Conservation (phyloP, 2,329 filamentous ascomycete species). For the Pseudocercospora pini-densiflorae region DNA sequence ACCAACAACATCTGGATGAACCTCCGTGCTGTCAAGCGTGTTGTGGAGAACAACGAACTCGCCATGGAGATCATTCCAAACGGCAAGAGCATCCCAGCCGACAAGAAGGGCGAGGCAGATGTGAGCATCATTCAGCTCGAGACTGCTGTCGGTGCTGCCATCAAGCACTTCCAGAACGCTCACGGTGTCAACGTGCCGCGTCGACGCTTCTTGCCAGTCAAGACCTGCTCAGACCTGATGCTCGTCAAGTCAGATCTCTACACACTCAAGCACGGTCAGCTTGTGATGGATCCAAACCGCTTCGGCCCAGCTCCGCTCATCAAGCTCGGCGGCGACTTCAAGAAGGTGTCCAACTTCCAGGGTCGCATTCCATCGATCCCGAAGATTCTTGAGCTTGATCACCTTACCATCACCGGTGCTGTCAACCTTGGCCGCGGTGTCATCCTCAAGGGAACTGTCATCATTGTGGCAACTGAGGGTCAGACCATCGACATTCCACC, state of each 20-base stretch:
- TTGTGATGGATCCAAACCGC: constrained; percentile 93
- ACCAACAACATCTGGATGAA: constrained; percentile 99
- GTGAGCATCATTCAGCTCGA: constrained; percentile 97
- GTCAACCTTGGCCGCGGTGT: constrained; percentile 97
- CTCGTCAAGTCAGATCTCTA: constrained; percentile 99
- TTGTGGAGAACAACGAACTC: constrained; percentile 97
- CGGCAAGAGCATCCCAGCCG: constrained; percentile 96
- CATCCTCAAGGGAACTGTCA: constrained; percentile 96
- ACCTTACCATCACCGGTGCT: constrained; percentile 95
- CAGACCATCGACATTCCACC: constrained; percentile 98
- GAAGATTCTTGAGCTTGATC: constrained; percentile 89
- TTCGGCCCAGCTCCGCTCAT: constrained; percentile 97
- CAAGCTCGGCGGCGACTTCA: constrained; percentile 99
- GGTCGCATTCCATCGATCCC: constrained; percentile 85
- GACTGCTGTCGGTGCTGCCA: constrained; percentile 97
- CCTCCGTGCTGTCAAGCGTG: constrained; percentile 94
- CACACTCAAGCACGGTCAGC: constrained; percentile 97
- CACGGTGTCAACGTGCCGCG: constrained; percentile 99
- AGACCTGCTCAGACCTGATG: constrained; percentile 99
- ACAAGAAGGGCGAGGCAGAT: constrained; percentile 99
- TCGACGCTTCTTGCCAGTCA: constrained; percentile 97
- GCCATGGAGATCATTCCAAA: constrained; percentile 99
- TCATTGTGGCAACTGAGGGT: constrained; percentile 97
- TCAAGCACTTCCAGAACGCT: constrained; percentile 97
- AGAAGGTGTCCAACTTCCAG: constrained; percentile 99